A percentile compares a stretch with the other conserved stretches of the same genome.
Evolutionary conservation across 2,329 filamentous ascomycete genomes (phyloP).

Genomic region (Lecanosticta acicola): DNA sequence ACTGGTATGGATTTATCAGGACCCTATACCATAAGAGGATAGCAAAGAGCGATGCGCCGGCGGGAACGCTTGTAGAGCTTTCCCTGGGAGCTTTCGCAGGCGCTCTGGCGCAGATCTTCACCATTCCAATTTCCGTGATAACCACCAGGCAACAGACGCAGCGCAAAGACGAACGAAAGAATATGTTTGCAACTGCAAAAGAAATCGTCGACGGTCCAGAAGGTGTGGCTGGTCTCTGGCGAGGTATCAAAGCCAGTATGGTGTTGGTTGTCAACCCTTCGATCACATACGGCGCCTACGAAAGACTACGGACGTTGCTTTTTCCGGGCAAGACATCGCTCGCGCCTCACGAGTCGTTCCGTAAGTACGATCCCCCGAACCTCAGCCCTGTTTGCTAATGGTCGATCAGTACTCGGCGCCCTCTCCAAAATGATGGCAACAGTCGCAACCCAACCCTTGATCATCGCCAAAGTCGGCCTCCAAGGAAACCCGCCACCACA

Average conservation of each 20-base stretch:
- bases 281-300: constrained; percentile 96
- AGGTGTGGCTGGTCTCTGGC: constrained; percentile 83
- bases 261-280: constrained; percentile 94
- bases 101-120: constrained; percentile 88
- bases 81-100: constrained; percentile 80
- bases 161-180: constrained; percentile 74
- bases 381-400: constrained; percentile 5
- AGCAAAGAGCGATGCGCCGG: constrained; percentile 43
- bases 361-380: constrained; percentile 51
- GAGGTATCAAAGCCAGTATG: constrained; percentile 89
- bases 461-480: constrained; percentile 94
- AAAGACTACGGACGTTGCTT: constrained; percentile 70
- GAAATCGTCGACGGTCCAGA: constrained; percentile 90
- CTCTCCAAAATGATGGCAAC: constrained; percentile 91
- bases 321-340: constrained; percentile 73
- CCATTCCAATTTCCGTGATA: constrained; percentile 90
- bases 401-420: constrained; percentile 65
- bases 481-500: constrained; percentile 86
- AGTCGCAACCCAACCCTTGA: constrained; percentile 86
- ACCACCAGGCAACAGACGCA: constrained; percentile 96
- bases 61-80: constrained; percentile 76
- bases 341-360: constrained; percentile 80
- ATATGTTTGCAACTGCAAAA: constrained; percentile 75
- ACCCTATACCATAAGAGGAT: constrained; percentile 63
- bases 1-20: constrained; percentile 92